Conservation (phyloP, 2,329 filamentous ascomycete genomes). For the Emmonsia crescens region DNA sequence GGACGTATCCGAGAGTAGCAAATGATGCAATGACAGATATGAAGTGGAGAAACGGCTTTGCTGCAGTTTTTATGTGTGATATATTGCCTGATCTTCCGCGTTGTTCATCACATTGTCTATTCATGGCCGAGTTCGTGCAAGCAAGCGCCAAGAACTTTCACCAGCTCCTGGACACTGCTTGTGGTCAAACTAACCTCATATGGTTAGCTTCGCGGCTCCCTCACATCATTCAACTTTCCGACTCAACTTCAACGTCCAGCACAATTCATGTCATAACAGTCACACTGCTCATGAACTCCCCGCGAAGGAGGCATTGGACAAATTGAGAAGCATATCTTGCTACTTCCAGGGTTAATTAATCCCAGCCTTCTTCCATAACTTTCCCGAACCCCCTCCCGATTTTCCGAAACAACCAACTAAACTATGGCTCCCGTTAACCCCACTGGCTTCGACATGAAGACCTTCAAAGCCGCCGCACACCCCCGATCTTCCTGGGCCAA, state of each 20-base stretch:
- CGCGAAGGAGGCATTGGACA: neutral
- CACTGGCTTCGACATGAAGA: conserved; percentile 83
- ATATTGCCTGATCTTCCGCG: neutral
- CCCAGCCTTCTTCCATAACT: neutral
- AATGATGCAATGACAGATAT: neutral
- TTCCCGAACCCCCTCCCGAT: neutral
- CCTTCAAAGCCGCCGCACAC: conserved; percentile 62
- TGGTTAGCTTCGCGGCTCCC: neutral
- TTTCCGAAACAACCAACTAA: conserved; percentile 4
- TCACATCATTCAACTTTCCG: neutral
- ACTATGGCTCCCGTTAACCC: conserved; percentile 50
- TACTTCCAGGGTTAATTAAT: neutral
- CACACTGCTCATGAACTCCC: conserved; percentile 4
- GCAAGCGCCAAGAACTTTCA: neutral
- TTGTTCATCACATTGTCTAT: neutral
- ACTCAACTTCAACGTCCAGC: neutral
- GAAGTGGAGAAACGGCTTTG: neutral
- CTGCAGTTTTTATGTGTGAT: neutral
- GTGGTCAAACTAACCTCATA: neutral
- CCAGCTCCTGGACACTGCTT: neutral
- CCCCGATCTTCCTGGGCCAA: conserved; percentile 39
- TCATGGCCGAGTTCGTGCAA: neutral
- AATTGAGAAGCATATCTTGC: neutral
- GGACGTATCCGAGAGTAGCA: neutral
- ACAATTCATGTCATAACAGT: conserved; percentile 8